A percentile compares a stretch with the other conserved stretches of the same genome.
These are phyloP conservation scores for Cephalotrichum gorgonifer DNA, from an alignment of 2,329 filamentous ascomycete species.

Conservation along the genomic window DNA sequence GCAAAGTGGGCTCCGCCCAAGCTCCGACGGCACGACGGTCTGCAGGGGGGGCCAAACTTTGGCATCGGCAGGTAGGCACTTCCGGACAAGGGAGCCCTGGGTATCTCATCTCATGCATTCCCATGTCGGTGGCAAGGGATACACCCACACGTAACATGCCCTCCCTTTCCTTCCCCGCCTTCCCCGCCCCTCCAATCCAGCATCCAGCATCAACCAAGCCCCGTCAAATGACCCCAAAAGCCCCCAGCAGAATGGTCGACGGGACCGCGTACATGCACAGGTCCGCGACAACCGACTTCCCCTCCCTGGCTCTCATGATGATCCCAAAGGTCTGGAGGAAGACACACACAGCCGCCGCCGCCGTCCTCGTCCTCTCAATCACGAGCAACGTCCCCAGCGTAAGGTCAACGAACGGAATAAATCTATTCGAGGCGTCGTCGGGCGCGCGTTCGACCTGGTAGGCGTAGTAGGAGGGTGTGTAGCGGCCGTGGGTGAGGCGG, in stretches of 20 bases:
- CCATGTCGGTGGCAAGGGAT: background rate
- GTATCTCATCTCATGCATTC: background rate
- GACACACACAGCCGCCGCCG: constrained; percentile 4
- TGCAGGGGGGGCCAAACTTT: background rate
- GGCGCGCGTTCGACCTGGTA: constrained; percentile 15
- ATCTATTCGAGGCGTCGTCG: constrained; percentile 9
- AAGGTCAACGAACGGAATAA: constrained; percentile 11
- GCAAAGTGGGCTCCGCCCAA: no score
- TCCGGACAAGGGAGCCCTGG: background rate
- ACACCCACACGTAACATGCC: background rate
- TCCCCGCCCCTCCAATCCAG: no score
- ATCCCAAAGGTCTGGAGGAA: constrained; percentile 10
- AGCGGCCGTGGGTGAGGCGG: constrained; percentile 13
- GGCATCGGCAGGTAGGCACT: background rate
- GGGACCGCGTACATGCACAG: background rate
- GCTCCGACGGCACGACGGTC: no score
- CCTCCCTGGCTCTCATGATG: background rate
- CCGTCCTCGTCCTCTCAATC: constrained; percentile 1
- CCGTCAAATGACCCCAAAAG: background rate
- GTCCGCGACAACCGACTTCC: background rate
- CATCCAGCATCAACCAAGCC: no score
- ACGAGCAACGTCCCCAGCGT: constrained; percentile 8
- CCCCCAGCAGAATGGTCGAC: background rate
- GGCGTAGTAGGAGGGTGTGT: constrained; percentile 12
- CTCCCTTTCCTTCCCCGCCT: background rate